Evolutionary conservation across 176 grass and related monocot species (phyloP), one percentile per base, ranked within the genome.

Genomic region (Avena atlantica): DNA sequence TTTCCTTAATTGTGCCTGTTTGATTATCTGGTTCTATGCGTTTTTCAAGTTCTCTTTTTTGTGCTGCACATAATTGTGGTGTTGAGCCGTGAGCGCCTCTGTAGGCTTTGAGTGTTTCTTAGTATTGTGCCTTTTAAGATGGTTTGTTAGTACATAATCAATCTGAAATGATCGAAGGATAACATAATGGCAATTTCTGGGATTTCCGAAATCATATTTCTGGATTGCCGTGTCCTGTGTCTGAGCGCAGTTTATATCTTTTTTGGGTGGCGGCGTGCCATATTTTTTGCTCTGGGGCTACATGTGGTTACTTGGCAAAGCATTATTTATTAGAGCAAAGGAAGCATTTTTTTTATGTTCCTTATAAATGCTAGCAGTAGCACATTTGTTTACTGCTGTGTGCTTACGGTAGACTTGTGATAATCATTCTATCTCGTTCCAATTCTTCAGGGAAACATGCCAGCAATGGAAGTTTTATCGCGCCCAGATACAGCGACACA

Each of bases 391-490:
- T 81, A 76, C 68, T 68, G 17, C 11, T 48, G 4, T 34, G 19
- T 36, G 40, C 48, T 70, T 82, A 83, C 67, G 57, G 20, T 83
- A 42, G 67, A 70, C 49, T 83, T 83, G 12, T 83, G n/a, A 56
- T 52, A 36, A 57, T 83, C 34, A 21, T 70, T 70, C 80, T 21
- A 36, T 69, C 24, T 56, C 15, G 12, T 52, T 56, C 51, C 29
- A 70, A 82, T 82, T 67, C 63, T 70, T 36, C 48, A 83, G 80
- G 80, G 6, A 83, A 83, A 70, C 80, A 55, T 36, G 49, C 65
- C 49, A 70, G 49, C 49, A 52, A 37, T 20, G 69, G 20, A 69
- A 40, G 9, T 70, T 83, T 82, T 55, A 31, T 70, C 15, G 65
- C 80, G 56, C 49, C 80, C 51, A 83, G 64, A 57, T 83, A 36